Base-by-base conservation (phyloP, 352 stramenopile species). In the Phytophthora podocarpi region DNA sequence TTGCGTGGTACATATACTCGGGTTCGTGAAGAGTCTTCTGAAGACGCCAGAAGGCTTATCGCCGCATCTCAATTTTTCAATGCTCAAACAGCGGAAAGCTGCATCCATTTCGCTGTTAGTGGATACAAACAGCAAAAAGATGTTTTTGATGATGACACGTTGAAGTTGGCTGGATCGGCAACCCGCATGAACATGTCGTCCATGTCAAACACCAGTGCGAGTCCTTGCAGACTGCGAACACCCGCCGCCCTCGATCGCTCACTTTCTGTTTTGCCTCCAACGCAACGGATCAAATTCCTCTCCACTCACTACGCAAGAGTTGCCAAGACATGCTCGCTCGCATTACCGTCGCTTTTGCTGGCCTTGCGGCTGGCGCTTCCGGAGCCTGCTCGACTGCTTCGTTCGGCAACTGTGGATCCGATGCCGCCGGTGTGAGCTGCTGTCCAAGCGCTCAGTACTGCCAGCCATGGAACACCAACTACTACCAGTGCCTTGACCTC, bases 381-480 rank as follows among this genome's bases (percentile, higher is more conserved):
- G 36, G 15, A n/a, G 56, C 30, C 13, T 66, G 57, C 41, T 35
- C 43, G 23, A 66, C 47, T 26, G n/a, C 58, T 16, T 28, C 26
- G 1, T 59, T 48, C 28, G 59, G 34, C 10, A 51, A 37, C 23
- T 67, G 59, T 31, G 59, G 59, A n/a, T 67, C 49, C 0, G 50
- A 62, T 32, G 32, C 43, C 23, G 53, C 37, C 7, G 58, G 58
- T 7, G 53, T 30, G 31, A 50, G 31, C 15, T 72, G 64, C 35
- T 72, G 64, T 20, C 53, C 45, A 12, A 51, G 31, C 16, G n/a
- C 21, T 23, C 50, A 64, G 20, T 71, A 71, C 46, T 72, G 64
- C 21, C 64, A 72, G 40, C 62, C 65, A 1, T 74, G 65, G 65
- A 46, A 74, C 54, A n/a, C 41, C 13, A 40, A 49, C 24, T 74